Base-by-base conservation (phyloP, 148 eudicot genomes). In the Rhododendron williamsianum region DNA sequence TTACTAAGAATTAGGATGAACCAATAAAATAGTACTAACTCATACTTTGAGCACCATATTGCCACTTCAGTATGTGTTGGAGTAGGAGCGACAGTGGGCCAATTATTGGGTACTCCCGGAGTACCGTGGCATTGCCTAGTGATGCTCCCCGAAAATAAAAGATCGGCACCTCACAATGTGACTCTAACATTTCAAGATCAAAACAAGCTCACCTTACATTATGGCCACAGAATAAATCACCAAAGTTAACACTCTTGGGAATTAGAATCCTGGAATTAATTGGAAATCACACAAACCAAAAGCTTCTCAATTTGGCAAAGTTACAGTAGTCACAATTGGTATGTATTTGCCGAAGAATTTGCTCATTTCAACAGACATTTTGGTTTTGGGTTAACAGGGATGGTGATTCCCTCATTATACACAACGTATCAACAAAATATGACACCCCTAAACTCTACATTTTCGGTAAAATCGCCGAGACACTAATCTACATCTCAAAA, bases 401-500 rank as follows among this genome's bases (percentile, higher is more conserved):
- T 27, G 21, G 21, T 3, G 41, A 76, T 76, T 58, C 82, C 82
- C 88, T 21, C 69, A 58, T 76, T 82, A 85, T 82, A 86, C 85
- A 63, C 60, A 35, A 45, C 23, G 35, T 45, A 86, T 76, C 45
- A 77, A 27, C 81, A 33, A 16, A 67, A 60, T 45, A 58, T 5
- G 35, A 76, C 38, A 21, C 48, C 36, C 78, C 36, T 15, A 60
- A 33, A 33, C 84, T 58, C 82, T 86, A 76, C 82, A 76, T 33
- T 21, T 63, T 74, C 27, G 21, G 76, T 23, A 82, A 43, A 60
- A 77, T 56, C 76, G 63, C 81, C 84, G 56, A 56, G 27, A 36
- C 43, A 82, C 58, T 27, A 6, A 77, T 74, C 36, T 81, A 43
- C 16, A 33, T 43, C 78, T 76, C 15, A 76, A 76, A 76, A 76